Evolutionary conservation across 805 yeast species (phyloP).

Genomic region (Starmerella vaccinii): DNA sequence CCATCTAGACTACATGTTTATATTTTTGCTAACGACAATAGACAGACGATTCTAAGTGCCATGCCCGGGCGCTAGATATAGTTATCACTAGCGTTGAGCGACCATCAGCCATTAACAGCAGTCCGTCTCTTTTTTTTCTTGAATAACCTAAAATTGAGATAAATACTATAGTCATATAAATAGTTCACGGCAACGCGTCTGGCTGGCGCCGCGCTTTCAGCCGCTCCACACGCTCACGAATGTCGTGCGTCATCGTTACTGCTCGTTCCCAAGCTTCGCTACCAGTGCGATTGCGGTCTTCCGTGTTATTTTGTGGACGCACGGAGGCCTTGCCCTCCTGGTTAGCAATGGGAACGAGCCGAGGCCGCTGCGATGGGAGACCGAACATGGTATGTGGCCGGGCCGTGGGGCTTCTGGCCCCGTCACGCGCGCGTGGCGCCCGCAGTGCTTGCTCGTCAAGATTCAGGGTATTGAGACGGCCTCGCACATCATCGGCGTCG

Average conservation of each 20-base stretch:
- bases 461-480: slow-evolving; percentile 12
- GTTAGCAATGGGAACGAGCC: slow-evolving; percentile 3
- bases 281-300: slow-evolving; percentile 1
- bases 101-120: no score
- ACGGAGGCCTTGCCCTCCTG: not conserved
- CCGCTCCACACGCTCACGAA: slow-evolving; percentile 16
- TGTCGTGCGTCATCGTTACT: slow-evolving; percentile 15
- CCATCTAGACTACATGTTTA: no score
- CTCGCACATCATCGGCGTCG: slow-evolving; percentile 7
- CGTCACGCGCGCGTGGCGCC: not conserved
- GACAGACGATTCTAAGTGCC: no score
- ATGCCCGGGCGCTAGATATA: no score
- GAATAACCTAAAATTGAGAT: no score
- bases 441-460: slow-evolving; percentile 7
- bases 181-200: not conserved
- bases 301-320: not conserved
- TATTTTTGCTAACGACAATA: no score
- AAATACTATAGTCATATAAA: not conserved
- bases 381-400: slow-evolving; percentile 1
- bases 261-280: slow-evolving; percentile 19
- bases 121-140: no score
- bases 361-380: not conserved
- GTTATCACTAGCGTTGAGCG: no score
- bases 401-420: slow-evolving; percentile 1
- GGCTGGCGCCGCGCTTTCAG: slow-evolving; percentile 12